Base-by-base conservation (phyloP, 2,329 filamentous ascomycete genomes). In the Penicillium sp. region DNA sequence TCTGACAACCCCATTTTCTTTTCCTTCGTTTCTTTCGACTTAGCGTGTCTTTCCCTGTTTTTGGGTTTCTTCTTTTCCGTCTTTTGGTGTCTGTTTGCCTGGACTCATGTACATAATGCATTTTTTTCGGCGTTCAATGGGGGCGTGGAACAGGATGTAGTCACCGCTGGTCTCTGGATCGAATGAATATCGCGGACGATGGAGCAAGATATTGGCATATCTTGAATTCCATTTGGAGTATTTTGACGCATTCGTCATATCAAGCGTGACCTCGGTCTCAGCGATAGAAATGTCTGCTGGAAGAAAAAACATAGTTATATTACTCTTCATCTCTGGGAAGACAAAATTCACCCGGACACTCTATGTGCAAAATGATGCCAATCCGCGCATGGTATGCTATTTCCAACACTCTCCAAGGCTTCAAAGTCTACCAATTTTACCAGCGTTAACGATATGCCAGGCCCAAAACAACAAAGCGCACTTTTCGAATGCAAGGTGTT, bases 101-200 rank as follows among this genome's bases (percentile, higher is more conserved):
- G 19, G 19, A 30, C 35, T 16, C 35, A 4, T 59, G 52, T 30
- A 45, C 19, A 55, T 60, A 52, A 43, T 51, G 52, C 53, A 57
- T 59, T 33, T 43, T 51, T 3, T 19, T 48, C 19, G 53, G 35
- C 16, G 51, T 53, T 53, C 6, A 28, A 10, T 25, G 5, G 30
- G 22, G 11, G 25, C 13, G 13, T 14, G 51, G 51, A 35, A 26
- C 40, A 4, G 26, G n/a, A 22, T 35, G 22, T 51, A 35, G 45
- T 14, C 30, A 16, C 10, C 5, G 11, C 19, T 11, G 28, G 25
- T 14, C 6, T 14, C 22, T 11, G 28, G 10, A 25, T 35, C 6
- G 3, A 14, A 35, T 35, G 28, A 19, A 10, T 30, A 22, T 22
- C 11, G 1, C 22, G 48, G n/a, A 19, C n/a, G 28, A 30, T 22